Evolutionary conservation across 768 basidiomycete genomes (phyloP), one percentile per base, ranked within the genome.

Genomic region (Agaricus subrufescens): DNA sequence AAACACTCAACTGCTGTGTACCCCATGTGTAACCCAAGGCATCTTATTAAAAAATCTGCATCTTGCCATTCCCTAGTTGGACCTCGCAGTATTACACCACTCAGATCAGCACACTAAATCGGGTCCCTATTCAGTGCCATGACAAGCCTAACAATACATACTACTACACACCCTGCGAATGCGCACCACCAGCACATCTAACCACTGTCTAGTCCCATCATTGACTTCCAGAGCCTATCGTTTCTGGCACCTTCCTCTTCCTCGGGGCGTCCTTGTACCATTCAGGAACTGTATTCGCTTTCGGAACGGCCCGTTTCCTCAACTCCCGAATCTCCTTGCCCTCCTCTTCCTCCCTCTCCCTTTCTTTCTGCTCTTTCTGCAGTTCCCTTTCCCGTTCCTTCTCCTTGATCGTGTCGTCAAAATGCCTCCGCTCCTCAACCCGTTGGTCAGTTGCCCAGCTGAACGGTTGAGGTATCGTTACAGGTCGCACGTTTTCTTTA

Each of bases 201-300:
- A 19, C 25, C 23, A 23, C 30, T 12, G 26, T 7, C 49, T 45
- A 37, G 25, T 19, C 23, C 49, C 25, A 25, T 39, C 54, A 42
- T 40, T 48, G 46, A 42, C 42, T 37, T 30, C 29, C 23, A 51
- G 44, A 50, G 31, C 40, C 31, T 39, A 47, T 26, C 56, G 44
- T 56, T 53, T 58, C 44, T 58, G 48, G 56, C 39, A 59, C 60
- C 58, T 70, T 67, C 67, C 69, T 69, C 66, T 73, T 81, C 78
- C 78, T 88, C 62, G 86, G 86, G 66, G 79, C 82, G 43, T 79
- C 78, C 61, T 79, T 83, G 63, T 91, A 91, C 89, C 89, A 91
- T 60, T 83, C 85, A 10, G 89, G 89, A 26, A 91, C 77, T 62
- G 81, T 81, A 65, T 89, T 77, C 46, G 89, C 89, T 67, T 75